These are phyloP conservation scores for Rauvolfia tetraphylla DNA, from an alignment of 257 asterid genomes.

Conservation along the genomic window DNA sequence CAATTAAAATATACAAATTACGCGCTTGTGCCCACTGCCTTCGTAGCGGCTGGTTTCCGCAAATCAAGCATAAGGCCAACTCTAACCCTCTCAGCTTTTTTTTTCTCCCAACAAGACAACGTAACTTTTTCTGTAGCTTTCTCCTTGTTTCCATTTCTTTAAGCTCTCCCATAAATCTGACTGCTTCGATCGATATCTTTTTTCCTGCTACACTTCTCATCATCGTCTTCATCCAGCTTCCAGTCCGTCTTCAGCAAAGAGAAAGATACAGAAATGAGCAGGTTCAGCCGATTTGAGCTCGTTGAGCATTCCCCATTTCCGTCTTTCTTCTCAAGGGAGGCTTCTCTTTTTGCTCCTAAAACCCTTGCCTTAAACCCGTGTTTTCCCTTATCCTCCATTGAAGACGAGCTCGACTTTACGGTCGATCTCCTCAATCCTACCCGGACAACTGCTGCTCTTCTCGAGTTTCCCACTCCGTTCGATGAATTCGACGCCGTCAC, in stretches of 20 bases:
- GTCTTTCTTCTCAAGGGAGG: constrained; percentile 27
- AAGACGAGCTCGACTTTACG: constrained; percentile 42
- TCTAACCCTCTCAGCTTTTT: background rate
- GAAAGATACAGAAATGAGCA: constrained; percentile 33
- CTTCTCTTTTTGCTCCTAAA: constrained; percentile 38
- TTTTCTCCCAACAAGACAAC: background rate
- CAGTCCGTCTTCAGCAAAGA: background rate
- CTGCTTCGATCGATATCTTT: background rate
- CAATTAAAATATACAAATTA: too few species aligned
- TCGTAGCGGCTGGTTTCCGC: background rate
- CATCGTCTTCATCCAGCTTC: background rate
- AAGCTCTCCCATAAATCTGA: background rate
- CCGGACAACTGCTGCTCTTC: constrained; percentile 11
- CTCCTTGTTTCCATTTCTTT: too few species aligned
- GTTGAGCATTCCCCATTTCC: constrained; percentile 50
- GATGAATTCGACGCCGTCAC: constrained; percentile 50
- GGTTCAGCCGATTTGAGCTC: constrained; percentile 57
- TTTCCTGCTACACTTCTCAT: background rate
- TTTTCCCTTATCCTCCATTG: constrained; percentile 27
- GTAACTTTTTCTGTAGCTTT: background rate
- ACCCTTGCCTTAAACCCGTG: constrained; percentile 30
- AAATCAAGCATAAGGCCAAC: background rate
- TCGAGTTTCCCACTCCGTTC: constrained; percentile 17
- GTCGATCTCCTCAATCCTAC: constrained; percentile 41
- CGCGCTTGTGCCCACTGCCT: too few species aligned